Percentiles rank a stretch among this genome's conserved stretches.
Evolutionary conservation across 176 grass and related monocot species (phyloP).

Genomic region (Avena sativa): DNA sequence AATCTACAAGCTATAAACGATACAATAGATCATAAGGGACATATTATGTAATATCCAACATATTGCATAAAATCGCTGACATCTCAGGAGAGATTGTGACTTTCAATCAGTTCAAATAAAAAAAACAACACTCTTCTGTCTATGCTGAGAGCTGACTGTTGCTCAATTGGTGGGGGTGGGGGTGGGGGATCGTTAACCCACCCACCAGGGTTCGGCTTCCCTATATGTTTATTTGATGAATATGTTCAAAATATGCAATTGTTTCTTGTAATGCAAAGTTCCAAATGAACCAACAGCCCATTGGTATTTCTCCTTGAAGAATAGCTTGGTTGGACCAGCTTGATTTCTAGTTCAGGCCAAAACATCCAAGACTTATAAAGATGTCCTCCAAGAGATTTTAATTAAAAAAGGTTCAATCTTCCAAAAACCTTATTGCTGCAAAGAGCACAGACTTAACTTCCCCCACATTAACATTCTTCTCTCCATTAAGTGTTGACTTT

Average conservation of each 20-base stretch:
- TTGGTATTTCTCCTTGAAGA: neutral
- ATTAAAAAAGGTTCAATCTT: neutral
- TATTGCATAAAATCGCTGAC: neutral
- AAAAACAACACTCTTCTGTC: neutral
- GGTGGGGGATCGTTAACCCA: neutral
- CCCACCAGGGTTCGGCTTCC: neutral
- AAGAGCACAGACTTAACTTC: neutral
- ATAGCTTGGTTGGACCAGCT: neutral
- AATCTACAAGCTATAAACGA: neutral
- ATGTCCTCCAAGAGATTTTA: neutral
- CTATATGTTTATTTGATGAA: neutral
- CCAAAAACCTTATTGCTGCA: neutral
- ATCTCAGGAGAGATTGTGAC: neutral
- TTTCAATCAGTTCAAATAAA: neutral
- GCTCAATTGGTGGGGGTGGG: neutral
- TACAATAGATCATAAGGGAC: neutral
- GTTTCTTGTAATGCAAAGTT: constrained; percentile 10
- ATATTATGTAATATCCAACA: neutral
- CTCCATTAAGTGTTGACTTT: neutral
- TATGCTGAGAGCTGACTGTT: neutral
- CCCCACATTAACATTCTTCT: neutral
- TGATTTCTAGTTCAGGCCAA: neutral
- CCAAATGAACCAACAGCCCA: neutral
- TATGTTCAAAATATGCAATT: neutral
- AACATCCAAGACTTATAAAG: neutral